Percentiles rank a stretch among this genome's conserved stretches.
phyloP scores from a whole-genome alignment of 225 moss, liverwort and hornwort species.

The Bryoerythrophyllum caledonicum region DNA sequence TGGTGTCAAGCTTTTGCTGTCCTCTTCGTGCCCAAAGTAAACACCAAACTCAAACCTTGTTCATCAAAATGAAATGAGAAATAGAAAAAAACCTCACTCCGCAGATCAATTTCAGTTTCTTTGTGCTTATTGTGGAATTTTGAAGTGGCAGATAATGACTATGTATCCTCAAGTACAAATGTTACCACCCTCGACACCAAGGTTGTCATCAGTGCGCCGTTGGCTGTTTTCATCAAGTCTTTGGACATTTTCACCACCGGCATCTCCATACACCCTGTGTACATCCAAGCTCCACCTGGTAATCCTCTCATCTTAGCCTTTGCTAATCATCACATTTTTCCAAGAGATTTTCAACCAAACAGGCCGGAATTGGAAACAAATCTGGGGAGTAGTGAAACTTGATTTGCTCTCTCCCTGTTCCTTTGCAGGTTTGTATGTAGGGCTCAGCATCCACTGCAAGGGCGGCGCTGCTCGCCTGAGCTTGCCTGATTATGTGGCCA shows the following conservation, averaged over 20 bases:
- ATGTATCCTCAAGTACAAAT: conserved; percentile 29
- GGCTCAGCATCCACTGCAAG: conserved; percentile 36
- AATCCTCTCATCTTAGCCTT: neutral
- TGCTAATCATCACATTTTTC: neutral
- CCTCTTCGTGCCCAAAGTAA: conserved; percentile 35
- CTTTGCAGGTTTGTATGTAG: conserved; percentile 28
- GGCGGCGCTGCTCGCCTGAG: conserved; percentile 36
- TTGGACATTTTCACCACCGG: conserved; percentile 36
- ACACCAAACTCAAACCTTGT: too few relatives aligned
- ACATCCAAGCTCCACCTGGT: conserved; percentile 48
- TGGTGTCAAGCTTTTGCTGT: conserved; percentile 24
- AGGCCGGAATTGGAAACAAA: too few relatives aligned
- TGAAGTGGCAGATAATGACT: conserved; percentile 30
- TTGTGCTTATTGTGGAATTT: neutral
- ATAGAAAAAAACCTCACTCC: too few relatives aligned
- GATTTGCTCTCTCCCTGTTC: neutral
- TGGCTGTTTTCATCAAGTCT: conserved; percentile 21
- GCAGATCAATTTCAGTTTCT: too few relatives aligned
- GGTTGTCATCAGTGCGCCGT: conserved; percentile 37
- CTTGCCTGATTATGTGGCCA: conserved; percentile 37
- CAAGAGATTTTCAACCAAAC: too few relatives aligned
- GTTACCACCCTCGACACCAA: conserved; percentile 28
- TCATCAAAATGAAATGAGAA: too few relatives aligned
- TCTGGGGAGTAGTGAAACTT: too few relatives aligned
- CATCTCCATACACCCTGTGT: conserved; percentile 41